Base-by-base conservation (phyloP, 2,329 filamentous ascomycete species). In the Biscogniauxia sp. region DNA sequence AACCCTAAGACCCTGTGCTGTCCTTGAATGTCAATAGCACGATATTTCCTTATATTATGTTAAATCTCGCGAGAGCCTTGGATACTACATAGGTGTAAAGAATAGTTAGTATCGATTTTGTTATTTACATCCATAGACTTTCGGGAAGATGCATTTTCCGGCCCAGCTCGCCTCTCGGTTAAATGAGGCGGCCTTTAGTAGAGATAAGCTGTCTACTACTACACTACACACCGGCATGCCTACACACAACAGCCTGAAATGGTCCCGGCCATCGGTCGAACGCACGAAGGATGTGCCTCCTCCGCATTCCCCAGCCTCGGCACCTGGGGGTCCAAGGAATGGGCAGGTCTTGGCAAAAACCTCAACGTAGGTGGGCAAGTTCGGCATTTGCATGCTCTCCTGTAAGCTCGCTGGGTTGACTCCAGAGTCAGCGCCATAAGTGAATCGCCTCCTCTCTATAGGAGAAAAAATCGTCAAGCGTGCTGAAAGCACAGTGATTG, bases 381-480 rank as follows among this genome's bases (percentile, higher is more conserved):
- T 68, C 66, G 66, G 66, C 66, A 68, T 50, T 66, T 68, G 37
- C 62, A 66, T 55, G 61, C 58, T 56, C 54, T 37, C 54, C 45
- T 23, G 26, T 55, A 15, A 51, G 53, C 56, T 20, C 49, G 15
- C 56, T 25, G 20, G 25, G 32, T 25, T 26, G 6, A 17, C 23
- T 41, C 1, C 19, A 5, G 20, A n/a, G 11, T 17, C 37, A 45
- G n/a, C 15, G n/a, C 11, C 37, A 45, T 15, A n/a, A 25, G 20
- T 49, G 4, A n/a, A 52, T 53, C 4, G 3, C 15, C 37, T n/a
- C 37, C 11, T 45, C 37, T n/a, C 37, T 45, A 6, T 37, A 37
- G 11, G 5, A n/a, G 17, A n/a, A 45, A 17, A 45, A n/a, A n/a
- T n/a, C 37, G 1, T 17, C 5, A 9, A 5, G 15, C 15, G 3